Evolutionary conservation across 345 rosid species (phyloP), one percentile per base, ranked within the genome.

Genomic region (Clausena lansium): DNA sequence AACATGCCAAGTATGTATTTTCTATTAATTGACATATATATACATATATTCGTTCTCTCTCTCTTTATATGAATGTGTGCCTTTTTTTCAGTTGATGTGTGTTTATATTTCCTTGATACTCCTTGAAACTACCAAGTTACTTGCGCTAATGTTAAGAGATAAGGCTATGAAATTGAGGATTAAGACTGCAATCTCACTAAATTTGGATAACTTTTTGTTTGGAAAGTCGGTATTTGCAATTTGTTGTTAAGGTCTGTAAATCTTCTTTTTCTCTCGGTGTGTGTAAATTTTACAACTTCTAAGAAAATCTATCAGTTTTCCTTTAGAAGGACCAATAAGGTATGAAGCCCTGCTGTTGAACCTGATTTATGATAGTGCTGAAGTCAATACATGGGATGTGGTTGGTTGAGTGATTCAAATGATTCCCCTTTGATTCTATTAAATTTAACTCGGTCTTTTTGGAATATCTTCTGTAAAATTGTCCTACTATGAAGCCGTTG

Each of bases 1-100:
- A 54, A 80, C 91, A 30, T 85, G 94, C 84, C 97, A 94, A 79
- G 98, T 91, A 88, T 67, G 90, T 86, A 77, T 71, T 58, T 30
- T 79, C 76, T 62, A 59, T 73, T 52, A 65, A 7, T 22, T 13
- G 22, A 67, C 57, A 50, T 28, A 11, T 47, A 61, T 38, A 13
- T n/a, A 62, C 28, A 28, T 25, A 13, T 50, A 17, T 50, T 15
- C 1, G 17, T 50, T 50, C n/a, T 38, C 22, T 5, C 22, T 77
- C 65, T 60, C 64, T 28, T 4, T 30, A 9, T 66, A 24, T 39
- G 45, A 38, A 9, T 80, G 2, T 35, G 36, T 70, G 22, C 55
- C 54, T 38, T 35, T 28, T 11, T 58, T 73, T 59, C 17, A 19
- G 13, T 5, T 50, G 27, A 52, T 13, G 55, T 7, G 8, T 25